Evolutionary conservation across 805 yeast genomes (phyloP).

Genomic region (Starmerella sirachaensis): DNA sequence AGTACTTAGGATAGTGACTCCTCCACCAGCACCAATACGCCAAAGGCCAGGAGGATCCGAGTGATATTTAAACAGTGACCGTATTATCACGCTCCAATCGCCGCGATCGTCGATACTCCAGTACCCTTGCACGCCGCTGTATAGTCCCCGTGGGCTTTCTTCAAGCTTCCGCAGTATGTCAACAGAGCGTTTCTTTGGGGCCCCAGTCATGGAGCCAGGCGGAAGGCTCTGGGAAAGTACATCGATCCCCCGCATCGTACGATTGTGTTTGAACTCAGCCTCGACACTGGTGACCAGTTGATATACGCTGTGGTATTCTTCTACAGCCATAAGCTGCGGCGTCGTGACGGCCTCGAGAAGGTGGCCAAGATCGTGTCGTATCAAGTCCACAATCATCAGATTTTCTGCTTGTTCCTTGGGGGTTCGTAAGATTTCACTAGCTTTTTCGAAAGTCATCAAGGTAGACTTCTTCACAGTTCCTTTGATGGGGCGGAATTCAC

Average conservation of each 20-base stretch:
- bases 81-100: conserved; percentile 92
- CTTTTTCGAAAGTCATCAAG: conserved; percentile 43
- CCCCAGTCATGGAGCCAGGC: conserved; percentile 99
- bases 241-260: conserved; percentile 56
- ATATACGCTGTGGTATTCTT: conserved; percentile 81
- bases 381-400: conserved; percentile 90
- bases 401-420: conserved; percentile 95
- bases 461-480: conserved; percentile 75
- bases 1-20: conserved; percentile 79
- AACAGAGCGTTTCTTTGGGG: conserved; percentile 89
- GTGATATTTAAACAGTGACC: conserved; percentile 53
- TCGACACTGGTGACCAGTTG: conserved; percentile 83
- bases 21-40: conserved; percentile 98
- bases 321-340: conserved; percentile 74
- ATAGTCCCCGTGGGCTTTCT: conserved; percentile 56
- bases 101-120: conserved; percentile 80
- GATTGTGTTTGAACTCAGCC: conserved; percentile 37
- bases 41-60: conserved; percentile 34
- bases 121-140: conserved; percentile 92
- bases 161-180: conserved; percentile 61
- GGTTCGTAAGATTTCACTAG: conserved; percentile 53
- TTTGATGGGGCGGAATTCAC: conserved; percentile 88
- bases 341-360: conserved; percentile 56
- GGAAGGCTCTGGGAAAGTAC: conserved; percentile 70
- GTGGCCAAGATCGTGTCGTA: conserved; percentile 77